phyloP scores from a whole-genome alignment of 108 stramenopile species.

The Nannochloropsis salina region DNA sequence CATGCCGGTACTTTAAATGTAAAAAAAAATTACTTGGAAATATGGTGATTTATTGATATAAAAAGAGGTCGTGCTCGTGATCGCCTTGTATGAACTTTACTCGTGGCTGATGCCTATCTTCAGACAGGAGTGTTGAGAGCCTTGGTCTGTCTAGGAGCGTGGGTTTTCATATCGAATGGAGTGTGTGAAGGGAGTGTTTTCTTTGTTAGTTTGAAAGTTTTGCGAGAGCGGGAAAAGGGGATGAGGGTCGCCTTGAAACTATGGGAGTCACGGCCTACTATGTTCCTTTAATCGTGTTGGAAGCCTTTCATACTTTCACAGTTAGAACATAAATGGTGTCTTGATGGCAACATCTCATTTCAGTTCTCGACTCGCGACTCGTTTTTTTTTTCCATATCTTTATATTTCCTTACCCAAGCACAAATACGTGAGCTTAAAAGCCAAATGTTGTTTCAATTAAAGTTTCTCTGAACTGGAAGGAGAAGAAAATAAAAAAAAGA shows the following conservation, averaged over 20 bases:
- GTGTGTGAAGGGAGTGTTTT: not conserved
- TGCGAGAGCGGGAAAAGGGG: conserved; percentile 9
- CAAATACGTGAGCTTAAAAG: too few relatives aligned
- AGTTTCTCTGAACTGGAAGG: too few relatives aligned
- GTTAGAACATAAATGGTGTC: conserved; percentile 1
- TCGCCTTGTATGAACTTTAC: conserved; percentile 53
- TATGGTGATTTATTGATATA: not conserved
- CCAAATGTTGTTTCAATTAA: too few relatives aligned
- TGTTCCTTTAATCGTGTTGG: not conserved
- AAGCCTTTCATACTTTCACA: not conserved
- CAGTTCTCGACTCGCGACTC: too few relatives aligned
- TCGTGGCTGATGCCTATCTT: not conserved
- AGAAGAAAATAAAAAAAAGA: too few relatives aligned
- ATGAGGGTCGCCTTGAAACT: not conserved
- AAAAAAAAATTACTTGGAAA: not conserved
- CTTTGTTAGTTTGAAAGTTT: not conserved
- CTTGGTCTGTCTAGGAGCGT: not conserved
- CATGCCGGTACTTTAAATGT: not conserved
- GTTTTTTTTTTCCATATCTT: too few relatives aligned
- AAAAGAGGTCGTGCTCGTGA: conserved; percentile 51
- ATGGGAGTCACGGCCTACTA: not conserved
- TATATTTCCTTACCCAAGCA: too few relatives aligned
- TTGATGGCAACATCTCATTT: not conserved
- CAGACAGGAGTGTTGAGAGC: not conserved
- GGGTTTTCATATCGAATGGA: not conserved